Base-by-base conservation (phyloP, 208 protist genomes). In the Wallacemonas sp. region DNA sequence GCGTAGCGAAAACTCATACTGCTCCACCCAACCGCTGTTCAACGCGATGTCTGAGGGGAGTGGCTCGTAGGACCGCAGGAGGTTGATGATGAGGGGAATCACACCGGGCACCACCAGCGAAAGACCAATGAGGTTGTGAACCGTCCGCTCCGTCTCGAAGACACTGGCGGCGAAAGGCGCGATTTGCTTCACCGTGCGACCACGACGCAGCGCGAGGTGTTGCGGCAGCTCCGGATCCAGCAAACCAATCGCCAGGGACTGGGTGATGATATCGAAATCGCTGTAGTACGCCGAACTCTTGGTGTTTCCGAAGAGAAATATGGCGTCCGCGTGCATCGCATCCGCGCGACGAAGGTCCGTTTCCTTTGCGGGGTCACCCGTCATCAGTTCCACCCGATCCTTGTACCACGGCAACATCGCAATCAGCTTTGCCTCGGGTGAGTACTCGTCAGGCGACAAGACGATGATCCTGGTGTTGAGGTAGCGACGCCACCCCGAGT, bases 1-100 rank as follows among this genome's bases (percentile, higher is more conserved):
- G 33, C 78, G 87, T 32, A 93, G 68, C 17, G 83, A 89, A 73
- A 79, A 91, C 65, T 93, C 87, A 66, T 93, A 93, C 66, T 90
- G 75, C 36, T 90, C 83, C 32, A 93, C 66, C 84, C 87, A 93
- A 42, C 88, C 53, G 21, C 68, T 76, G 13, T 69, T 71, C 6
- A 81, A 60, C 34, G 73, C 73, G 12, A 59, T 69, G 66, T 93
- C 79, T 34, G 76, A 54, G 36, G 81, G 69, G 22, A 83, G 53
- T 17, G 83, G 70, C 62, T 93, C 87, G 60, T 93, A 93, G 39
- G 87, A 91, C 52, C 87, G 81, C 22, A 93, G 72, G 2, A 93
- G 68, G 66, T 93, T 93, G 30, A 93, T 68, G 39, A 93, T 73
- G 37, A 93, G 74, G 21, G 87, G 87, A 27, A 93, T 76, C 15